These are phyloP conservation scores for Favolaschia claudopus DNA, from an alignment of 768 basidiomycete species.

Conservation along the genomic window DNA sequence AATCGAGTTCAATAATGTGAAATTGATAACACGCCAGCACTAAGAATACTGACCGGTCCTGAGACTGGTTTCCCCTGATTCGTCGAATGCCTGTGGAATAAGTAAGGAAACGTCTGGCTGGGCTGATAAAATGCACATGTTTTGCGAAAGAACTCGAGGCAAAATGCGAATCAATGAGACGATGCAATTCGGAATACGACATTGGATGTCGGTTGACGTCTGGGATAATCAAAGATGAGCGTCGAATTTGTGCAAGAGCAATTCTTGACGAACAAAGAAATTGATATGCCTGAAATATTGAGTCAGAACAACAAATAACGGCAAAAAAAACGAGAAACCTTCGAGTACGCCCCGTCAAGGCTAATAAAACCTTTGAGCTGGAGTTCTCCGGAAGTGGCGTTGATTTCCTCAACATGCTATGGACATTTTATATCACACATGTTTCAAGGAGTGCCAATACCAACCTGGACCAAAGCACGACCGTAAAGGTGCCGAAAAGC, in stretches of 20 bases:
- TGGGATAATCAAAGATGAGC: constrained; percentile 35
- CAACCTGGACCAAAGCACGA: constrained; percentile 71
- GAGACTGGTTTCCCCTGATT: constrained; percentile 59
- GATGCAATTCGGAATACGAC: constrained; percentile 70
- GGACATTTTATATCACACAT: constrained; percentile 10
- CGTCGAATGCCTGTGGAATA: constrained; percentile 69
- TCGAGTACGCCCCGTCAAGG: constrained; percentile 75
- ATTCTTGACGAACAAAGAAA: constrained; percentile 72
- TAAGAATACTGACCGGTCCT: constrained; percentile 49
- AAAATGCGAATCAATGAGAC: constrained; percentile 71
- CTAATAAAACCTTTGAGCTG: constrained; percentile 86
- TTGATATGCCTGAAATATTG: constrained; percentile 71
- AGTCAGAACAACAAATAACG: constrained; percentile 18
- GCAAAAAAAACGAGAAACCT: constrained; percentile 49
- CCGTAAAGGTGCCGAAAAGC: constrained; percentile 82
- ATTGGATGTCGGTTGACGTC: constrained; percentile 85
- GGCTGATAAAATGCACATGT: constrained; percentile 51
- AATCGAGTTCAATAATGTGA: constrained; percentile 23
- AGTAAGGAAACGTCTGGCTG: not conserved
- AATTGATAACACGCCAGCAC: not conserved
- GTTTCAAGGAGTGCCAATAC: constrained; percentile 24
- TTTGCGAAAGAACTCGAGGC: constrained; percentile 75
- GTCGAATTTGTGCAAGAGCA: constrained; percentile 9
- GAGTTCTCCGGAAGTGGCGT: constrained; percentile 55
- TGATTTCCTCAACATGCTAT: constrained; percentile 76